Conservation (phyloP, 768 basidiomycete genomes). For the Astraeus odoratus region DNA sequence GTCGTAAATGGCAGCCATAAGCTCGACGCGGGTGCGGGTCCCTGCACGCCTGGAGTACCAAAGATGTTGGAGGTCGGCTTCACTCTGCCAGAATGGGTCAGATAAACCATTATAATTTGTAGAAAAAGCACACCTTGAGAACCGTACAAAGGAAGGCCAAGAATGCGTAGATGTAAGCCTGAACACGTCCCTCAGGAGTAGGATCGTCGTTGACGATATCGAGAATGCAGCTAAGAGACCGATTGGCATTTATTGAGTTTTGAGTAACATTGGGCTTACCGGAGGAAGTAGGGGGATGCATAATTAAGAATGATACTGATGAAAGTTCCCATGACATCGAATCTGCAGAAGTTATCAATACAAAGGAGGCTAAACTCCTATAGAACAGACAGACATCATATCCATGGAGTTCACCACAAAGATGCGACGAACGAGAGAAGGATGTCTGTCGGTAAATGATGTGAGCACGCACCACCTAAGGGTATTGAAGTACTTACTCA, state of each 20-base stretch:
- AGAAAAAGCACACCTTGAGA: constrained; percentile 26
- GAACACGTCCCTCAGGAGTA: constrained; percentile 28
- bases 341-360: background rate
- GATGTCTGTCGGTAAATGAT: background rate
- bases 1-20: constrained; percentile 48
- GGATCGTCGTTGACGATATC: constrained; percentile 30
- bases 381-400: constrained; percentile 16
- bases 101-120: too few relatives aligned
- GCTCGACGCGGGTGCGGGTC: constrained; percentile 38
- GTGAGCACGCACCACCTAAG: background rate
- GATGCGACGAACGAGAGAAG: constrained; percentile 28
- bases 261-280: constrained; percentile 12
- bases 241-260: background rate
- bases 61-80: constrained; percentile 34
- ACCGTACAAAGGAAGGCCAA: constrained; percentile 37
- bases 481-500: constrained; percentile 2
- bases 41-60: constrained; percentile 41
- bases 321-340: constrained; percentile 39
- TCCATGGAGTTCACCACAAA: constrained; percentile 36
- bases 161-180: constrained; percentile 45
- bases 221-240: constrained; percentile 22
- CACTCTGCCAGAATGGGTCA: constrained; percentile 8
- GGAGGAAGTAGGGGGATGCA: constrained; percentile 46
- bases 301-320: constrained; percentile 41
- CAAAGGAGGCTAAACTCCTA: background rate